A percentile compares a stretch with the other conserved stretches of the same genome.
Evolutionary conservation across 306 rosid genomes (phyloP).

Genomic region (Dryas octopetala): DNA sequence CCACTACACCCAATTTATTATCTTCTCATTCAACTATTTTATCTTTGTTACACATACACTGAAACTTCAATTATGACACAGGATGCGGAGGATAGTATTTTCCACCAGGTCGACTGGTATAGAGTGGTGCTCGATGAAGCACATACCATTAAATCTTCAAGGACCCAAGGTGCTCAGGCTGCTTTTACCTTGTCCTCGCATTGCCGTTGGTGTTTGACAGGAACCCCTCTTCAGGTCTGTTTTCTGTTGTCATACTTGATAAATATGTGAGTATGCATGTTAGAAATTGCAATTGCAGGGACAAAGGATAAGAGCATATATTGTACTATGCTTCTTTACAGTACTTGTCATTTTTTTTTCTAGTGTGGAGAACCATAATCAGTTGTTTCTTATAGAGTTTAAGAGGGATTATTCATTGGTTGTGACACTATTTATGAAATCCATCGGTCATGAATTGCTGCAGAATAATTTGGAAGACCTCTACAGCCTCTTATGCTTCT

Average conservation of each 20-base stretch:
- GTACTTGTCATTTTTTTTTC: background rate
- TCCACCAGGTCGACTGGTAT: conserved; percentile 68
- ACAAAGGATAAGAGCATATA: background rate
- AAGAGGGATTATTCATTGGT: background rate
- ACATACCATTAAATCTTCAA: conserved; percentile 68
- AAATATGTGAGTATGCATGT: background rate
- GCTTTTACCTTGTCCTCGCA: conserved; percentile 61
- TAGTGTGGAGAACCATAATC: too few relatives aligned
- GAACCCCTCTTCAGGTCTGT: conserved; percentile 88
- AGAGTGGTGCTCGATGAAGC: conserved; percentile 97
- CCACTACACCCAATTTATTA: background rate
- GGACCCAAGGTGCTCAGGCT: conserved; percentile 61
- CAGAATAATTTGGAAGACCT: conserved; percentile 92
- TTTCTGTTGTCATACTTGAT: conserved; percentile 1
- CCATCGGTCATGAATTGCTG: conserved; percentile 24
- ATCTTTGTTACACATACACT: background rate
- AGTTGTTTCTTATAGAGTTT: background rate
- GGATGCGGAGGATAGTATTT: conserved; percentile 67
- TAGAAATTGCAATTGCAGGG: background rate
- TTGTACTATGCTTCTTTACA: background rate
- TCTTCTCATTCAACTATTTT: background rate
- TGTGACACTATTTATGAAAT: conserved; percentile 7
- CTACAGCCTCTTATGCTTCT: conserved; percentile 72
- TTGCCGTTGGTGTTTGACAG: conserved; percentile 94
- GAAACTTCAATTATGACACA: conserved; percentile 23